Evolutionary conservation across 2,329 filamentous ascomycete genomes (phyloP), one percentile per base, ranked within the genome.

Genomic region (Botrytis fabae): DNA sequence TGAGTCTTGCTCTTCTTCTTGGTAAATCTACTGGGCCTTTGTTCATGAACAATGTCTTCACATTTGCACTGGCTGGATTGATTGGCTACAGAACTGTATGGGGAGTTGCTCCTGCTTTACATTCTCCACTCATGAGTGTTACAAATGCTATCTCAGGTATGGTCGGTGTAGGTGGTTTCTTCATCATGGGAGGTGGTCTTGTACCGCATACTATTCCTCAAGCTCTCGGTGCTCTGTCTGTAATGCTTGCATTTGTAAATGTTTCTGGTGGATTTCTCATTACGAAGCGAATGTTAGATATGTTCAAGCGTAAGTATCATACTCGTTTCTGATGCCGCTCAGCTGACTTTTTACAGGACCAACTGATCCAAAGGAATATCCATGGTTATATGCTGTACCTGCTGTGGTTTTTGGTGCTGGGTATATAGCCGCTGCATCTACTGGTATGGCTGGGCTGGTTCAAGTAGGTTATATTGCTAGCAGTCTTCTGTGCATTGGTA

Each of bases 261-360:
- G 90, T 97, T 4, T 91, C 92, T 0, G 94, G 94, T 73, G 94
- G 94, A 0, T 97, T 97, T 75, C 92, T 97, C 61, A 93, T 97
- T 74, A 97, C 94, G 4, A 97, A 97, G 83, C 88, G 94, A 75
- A 97, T 97, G 94, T 85, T 97, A 61, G 94, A 97, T 81, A 95
- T 95, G 93, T 95, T 95, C 81, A 92, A 92, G 80, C 88, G 92
- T 85, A 79, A 78, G 87, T 81, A 9, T 20, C 38, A 25, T 3
- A 22, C 14, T 57, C 10, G 20, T 38, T 38, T 18, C 1, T 20
- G 6, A 22, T n/a, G 12, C 32, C 0, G 7, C 40, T 25, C 18
- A 16, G 59, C 28, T 59, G 40, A 72, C 70, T 74, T 76, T 8
- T 69, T 69, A 8, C 35, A 87, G 88, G 90, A 20, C 91, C 93